These are phyloP conservation scores for Phytopythium delawarense DNA, from an alignment of 352 stramenopile species.

Conservation along the genomic window DNA sequence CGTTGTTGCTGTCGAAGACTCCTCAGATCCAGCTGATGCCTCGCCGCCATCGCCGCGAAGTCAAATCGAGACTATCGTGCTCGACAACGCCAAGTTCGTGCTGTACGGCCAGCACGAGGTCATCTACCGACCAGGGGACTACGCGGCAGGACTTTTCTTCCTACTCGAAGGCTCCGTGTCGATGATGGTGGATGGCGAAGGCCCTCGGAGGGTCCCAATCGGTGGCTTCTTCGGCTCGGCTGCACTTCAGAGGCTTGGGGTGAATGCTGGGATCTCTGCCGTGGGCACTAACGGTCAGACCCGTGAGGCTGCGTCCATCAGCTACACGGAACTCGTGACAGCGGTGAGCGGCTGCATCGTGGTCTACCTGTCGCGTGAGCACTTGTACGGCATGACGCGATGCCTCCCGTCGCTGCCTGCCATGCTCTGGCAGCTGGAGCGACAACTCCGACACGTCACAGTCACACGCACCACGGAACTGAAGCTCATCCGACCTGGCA, in stretches of 20 bases:
- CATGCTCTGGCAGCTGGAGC: constrained; percentile 24
- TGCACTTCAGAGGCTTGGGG: constrained; percentile 16
- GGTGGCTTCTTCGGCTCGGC: constrained; percentile 48
- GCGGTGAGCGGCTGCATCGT: constrained; percentile 54
- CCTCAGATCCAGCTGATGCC: background rate
- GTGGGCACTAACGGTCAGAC: background rate
- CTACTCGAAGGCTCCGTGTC: constrained; percentile 43
- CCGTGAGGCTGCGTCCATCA: constrained; percentile 1
- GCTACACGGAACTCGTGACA: constrained; percentile 36
- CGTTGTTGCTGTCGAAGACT: background rate
- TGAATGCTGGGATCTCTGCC: background rate
- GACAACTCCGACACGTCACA: constrained; percentile 19
- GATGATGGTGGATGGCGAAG: constrained; percentile 17
- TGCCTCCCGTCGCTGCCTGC: constrained; percentile 27
- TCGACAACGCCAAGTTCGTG: constrained; percentile 55
- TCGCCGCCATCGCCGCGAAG: constrained; percentile 11
- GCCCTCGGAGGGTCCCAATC: constrained; percentile 26
- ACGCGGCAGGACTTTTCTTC: constrained; percentile 46
- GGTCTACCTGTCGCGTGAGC: constrained; percentile 39
- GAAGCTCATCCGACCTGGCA: constrained; percentile 15
- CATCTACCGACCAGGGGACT: constrained; percentile 51
- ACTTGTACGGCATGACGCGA: constrained; percentile 32
- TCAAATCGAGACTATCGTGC: constrained; percentile 40
- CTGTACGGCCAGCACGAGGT: constrained; percentile 58
- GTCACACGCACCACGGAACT: constrained; percentile 31